Conservation (phyloP, 345 rosid genomes). For the Salix dunnii region DNA sequence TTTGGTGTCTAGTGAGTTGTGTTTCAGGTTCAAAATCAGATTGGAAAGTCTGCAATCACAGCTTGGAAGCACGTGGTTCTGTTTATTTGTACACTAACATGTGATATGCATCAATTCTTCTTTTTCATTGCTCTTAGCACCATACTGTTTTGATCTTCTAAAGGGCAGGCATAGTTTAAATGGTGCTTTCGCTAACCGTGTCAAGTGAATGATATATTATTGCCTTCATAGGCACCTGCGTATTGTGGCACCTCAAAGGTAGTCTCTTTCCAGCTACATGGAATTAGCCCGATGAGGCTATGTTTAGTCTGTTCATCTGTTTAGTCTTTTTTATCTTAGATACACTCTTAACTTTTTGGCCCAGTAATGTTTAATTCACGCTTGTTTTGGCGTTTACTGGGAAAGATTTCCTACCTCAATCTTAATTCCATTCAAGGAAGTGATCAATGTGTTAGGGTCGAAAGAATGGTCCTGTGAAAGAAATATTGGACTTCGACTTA, state of each 20-base stretch:
- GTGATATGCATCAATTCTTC: background rate
- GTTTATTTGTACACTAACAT: slow-evolving; percentile 2
- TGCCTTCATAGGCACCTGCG: background rate
- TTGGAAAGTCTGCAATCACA: background rate
- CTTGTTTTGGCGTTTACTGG: background rate
- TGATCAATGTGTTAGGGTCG: background rate
- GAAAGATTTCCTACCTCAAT: background rate
- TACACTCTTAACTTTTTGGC: background rate
- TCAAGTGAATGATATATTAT: background rate
- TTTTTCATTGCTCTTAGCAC: background rate
- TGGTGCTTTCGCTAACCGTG: background rate
- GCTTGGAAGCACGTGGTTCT: slow-evolving; percentile 1
- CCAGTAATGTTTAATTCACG: background rate
- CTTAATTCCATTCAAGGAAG: background rate
- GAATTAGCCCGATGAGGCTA: background rate
- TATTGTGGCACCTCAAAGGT: background rate
- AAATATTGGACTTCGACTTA: background rate
- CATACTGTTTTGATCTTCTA: background rate
- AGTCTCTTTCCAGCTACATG: background rate
- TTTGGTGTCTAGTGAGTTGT: background rate
- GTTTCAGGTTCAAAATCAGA: background rate
- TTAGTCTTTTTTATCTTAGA: background rate
- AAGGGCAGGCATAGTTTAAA: background rate
- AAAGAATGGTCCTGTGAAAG: background rate
- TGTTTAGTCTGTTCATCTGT: background rate